Evolutionary conservation across 805 yeast genomes (phyloP), one percentile per base, ranked within the genome.

Genomic region (Jamesozyma spencerorum): DNA sequence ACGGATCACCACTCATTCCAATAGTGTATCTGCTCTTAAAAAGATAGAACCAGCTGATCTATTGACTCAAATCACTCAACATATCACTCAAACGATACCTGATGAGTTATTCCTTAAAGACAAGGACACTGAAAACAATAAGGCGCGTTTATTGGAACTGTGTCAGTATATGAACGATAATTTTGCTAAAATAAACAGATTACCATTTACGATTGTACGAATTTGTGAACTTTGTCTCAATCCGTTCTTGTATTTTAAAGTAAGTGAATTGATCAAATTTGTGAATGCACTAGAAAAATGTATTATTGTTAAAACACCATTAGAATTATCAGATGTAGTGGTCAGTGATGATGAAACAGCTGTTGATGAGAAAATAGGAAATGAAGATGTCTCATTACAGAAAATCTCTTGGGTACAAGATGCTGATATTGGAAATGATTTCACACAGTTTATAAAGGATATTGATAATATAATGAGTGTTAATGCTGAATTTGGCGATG

Each of bases 171-270:
- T 32, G 5, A 10, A n/a, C 12, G 13, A 5, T 5, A 18, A 18
- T 4, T 32, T 32, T 19, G 26, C 8, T 38, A 45, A 18, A 17
- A 39, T 56, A 29, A 34, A 31, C 6, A 31, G 28, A n/a, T 53
- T 47, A 6, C 81, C 80, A 2, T 75, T 74, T 49, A 74, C 78
- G 0, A 61, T 73, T 1, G 45, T 64, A 11, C 48, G 80, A 40
- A 50, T 75, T 1, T 65, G 74, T 15, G 79, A 75, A 49, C 39
- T 75, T 10, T 46, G 74, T 5, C 41, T 53, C n/a, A 62, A 64
- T 36, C 78, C 79, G 2, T 60, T 64, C 30, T 63, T 63, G 14
- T 68, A 66, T 47, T 62, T 58, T 33, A 57, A 59, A 15, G 53
- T 57, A 4, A 49, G 45, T 17, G 65, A 59, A 19, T 39, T 69